Evolutionary conservation across 441 rosid genomes (phyloP), one percentile per base, ranked within the genome.

Genomic region (Omphalea diandra): DNA sequence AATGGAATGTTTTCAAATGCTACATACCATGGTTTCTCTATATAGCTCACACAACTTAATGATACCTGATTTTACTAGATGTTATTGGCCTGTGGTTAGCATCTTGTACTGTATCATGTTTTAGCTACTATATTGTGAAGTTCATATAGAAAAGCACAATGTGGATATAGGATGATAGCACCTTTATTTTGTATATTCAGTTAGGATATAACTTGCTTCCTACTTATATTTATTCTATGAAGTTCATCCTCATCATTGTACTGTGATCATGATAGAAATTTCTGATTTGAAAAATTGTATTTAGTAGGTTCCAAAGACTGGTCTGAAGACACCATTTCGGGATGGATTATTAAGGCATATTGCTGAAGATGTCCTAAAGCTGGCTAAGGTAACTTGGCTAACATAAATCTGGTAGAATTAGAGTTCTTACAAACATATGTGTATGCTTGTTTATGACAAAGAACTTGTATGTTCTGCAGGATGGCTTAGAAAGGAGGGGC

Each of bases 401-500:
- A 17, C 11, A 14, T 14, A 27, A 12, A 29, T 31, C 7, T 38
- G 27, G 33, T 49, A 49, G 12, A 31, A 38, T 11, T 18, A 62
- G 17, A 38, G 46, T 44, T 40, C 57, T 64, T 32, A 9, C 18
- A 73, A 49, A 38, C 29, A 65, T 41, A 2, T n/a, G 3, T 38
- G 7, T 20, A 50, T 40, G 11, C 24, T 24, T 63, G 38, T 27
- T 44, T 15, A 8, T 49, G 38, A 63, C 12, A 2, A 35, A 65
- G 7, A 47, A 33, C 26, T 47, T 10, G 24, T 11, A 17, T 76
- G 46, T 73, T 69, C 67, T 80, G 73, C 84, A 95, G 99, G 98
- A 86, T 74, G 99, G 99, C 74, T 78, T 96, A 79, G 97, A 96
- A 82, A 88, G 97, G 43, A 83, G 99, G 83, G 99, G 98, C 47